Evolutionary conservation across 2,329 filamentous ascomycete species (phyloP).

Genomic region (Pseudogymnoascus sp.): DNA sequence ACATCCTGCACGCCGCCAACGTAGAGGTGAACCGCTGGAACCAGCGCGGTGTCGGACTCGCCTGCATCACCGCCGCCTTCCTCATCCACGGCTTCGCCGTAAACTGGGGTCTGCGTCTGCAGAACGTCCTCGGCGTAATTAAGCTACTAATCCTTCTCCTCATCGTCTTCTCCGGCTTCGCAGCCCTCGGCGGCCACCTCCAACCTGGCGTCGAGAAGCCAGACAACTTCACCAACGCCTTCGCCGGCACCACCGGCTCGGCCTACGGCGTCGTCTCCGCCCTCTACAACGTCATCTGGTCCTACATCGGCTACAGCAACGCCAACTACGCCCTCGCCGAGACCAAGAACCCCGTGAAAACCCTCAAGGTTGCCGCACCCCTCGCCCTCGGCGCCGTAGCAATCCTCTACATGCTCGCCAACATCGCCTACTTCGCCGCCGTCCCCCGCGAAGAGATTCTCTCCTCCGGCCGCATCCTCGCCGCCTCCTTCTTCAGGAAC

Average conservation of each 20-base stretch:
- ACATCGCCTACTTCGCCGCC: slow-evolving; percentile 58
- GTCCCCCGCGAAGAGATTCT: slow-evolving; percentile 46
- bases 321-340: slow-evolving; percentile 59
- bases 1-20: slow-evolving; percentile 56
- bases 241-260: slow-evolving; percentile 56
- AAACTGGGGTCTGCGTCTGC: slow-evolving; percentile 58
- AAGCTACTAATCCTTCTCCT: slow-evolving; percentile 59
- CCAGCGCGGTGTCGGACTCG: slow-evolving; percentile 57
- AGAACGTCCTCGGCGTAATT: slow-evolving; percentile 56
- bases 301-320: slow-evolving; percentile 59
- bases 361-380: slow-evolving; percentile 56
- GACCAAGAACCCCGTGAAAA: slow-evolving; percentile 55
- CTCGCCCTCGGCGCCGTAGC: slow-evolving; percentile 49
- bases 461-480: slow-evolving; percentile 41
- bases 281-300: slow-evolving; percentile 64
- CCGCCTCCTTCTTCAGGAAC: slow-evolving; percentile 47
- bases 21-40: slow-evolving; percentile 58
- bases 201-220: slow-evolving; percentile 45
- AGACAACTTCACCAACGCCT: slow-evolving; percentile 54
- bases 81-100: slow-evolving; percentile 55
- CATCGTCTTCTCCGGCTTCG: slow-evolving; percentile 54
- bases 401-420: slow-evolving; percentile 56
- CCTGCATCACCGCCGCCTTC: slow-evolving; percentile 56
- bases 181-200: slow-evolving; percentile 51
- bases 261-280: slow-evolving; percentile 61